Percentiles rank a stretch among this genome's conserved stretches.
Evolutionary conservation across 192 early-diverging fungal genomes (phyloP).

Genomic region (Backusella parvicylindrica): DNA sequence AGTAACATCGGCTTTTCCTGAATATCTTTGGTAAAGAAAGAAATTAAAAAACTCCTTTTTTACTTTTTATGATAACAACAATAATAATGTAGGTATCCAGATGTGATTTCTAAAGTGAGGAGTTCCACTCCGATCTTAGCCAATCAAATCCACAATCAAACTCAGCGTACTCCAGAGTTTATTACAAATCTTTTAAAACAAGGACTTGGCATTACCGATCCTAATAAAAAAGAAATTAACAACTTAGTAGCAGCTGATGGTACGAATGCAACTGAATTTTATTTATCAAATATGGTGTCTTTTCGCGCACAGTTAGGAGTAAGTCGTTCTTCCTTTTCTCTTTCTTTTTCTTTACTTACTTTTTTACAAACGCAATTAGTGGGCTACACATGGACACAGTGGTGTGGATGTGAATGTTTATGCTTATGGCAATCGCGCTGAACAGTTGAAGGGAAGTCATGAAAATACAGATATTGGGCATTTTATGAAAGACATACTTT

Average conservation of each 20-base stretch:
- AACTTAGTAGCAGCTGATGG: conserved; percentile 14
- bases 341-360: conserved; percentile 12
- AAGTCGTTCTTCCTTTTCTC: neutral
- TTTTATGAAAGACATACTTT: conserved; percentile 61
- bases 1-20: conserved; percentile 66
- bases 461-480: conserved; percentile 86
- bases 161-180: conserved; percentile 67
- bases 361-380: conserved; percentile 32
- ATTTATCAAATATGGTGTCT: conserved; percentile 50
- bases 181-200: conserved; percentile 35
- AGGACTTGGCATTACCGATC: conserved; percentile 71
- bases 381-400: conserved; percentile 91
- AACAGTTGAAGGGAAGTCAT: conserved; percentile 71
- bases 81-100: conserved; percentile 54
- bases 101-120: conserved; percentile 62
- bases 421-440: conserved; percentile 65
- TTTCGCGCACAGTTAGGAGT: conserved; percentile 58
- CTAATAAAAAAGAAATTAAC: conserved; percentile 57
- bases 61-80: neutral
- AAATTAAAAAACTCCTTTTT: neutral
- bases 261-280: conserved; percentile 39
- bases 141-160: conserved; percentile 31
- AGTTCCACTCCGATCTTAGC: conserved; percentile 62
- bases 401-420: conserved; percentile 96
- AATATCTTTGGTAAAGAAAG: conserved; percentile 71